Conservation (phyloP, 108 stramenopile species). For the Licmophora abbreviata region DNA sequence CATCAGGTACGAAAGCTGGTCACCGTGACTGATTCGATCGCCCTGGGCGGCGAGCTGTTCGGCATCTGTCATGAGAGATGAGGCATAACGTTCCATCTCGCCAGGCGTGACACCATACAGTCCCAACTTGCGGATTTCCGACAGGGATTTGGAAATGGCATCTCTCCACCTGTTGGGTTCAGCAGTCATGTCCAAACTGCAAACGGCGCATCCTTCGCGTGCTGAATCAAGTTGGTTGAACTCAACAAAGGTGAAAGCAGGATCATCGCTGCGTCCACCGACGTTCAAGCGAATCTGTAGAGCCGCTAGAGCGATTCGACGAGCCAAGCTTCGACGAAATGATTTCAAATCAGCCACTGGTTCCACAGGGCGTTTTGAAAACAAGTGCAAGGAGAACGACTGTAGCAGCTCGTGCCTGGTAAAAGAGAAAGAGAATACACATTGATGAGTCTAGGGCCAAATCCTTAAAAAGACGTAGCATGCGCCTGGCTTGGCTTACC, state of each 20-base stretch:
- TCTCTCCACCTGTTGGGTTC: conserved; percentile 92
- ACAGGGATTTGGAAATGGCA: conserved; percentile 80
- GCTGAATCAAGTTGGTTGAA: conserved; percentile 97
- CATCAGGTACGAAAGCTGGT: conserved; percentile 93
- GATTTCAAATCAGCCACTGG: conserved; percentile 75
- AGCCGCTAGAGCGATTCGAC: conserved; percentile 88
- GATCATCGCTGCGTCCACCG: conserved; percentile 82
- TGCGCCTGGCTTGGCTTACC: conserved; percentile 17
- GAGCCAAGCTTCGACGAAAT: conserved; percentile 79
- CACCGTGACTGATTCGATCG: conserved; percentile 87
- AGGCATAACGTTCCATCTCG: conserved; percentile 91
- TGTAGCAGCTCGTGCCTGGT: conserved; percentile 83
- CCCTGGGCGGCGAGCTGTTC: conserved; percentile 92
- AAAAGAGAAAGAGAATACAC: conserved; percentile 1
- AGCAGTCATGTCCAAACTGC: conserved; percentile 92
- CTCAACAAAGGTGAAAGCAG: conserved; percentile 95
- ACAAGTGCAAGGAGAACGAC: conserved; percentile 92
- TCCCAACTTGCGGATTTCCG: conserved; percentile 90
- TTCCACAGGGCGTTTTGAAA: conserved; percentile 94
- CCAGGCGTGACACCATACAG: conserved; percentile 82
- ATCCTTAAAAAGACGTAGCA: not conserved
- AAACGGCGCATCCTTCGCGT: conserved; percentile 94
- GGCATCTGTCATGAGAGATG: conserved; percentile 87
- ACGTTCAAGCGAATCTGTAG: conserved; percentile 96
- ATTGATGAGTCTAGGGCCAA: not conserved